phyloP scores from a whole-genome alignment of 345 rosid species.

The Rubroshorea leprosula region DNA sequence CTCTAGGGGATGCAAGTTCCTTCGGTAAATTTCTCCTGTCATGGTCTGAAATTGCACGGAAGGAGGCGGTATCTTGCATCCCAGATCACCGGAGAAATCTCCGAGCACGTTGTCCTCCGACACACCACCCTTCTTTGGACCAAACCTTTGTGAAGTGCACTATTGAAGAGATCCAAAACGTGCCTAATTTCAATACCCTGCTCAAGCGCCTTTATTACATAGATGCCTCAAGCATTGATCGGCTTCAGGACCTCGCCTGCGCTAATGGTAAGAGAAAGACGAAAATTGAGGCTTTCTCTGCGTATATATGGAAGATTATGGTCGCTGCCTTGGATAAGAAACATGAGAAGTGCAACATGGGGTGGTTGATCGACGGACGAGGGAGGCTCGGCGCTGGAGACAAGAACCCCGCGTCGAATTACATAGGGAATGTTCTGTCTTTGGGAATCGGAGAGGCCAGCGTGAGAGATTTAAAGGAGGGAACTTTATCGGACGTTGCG shows the following conservation, averaged over 20 bases:
- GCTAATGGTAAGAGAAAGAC: conserved; percentile 44
- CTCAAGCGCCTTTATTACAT: conserved; percentile 72
- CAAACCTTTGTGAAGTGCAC: conserved; percentile 54
- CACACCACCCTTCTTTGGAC: conserved; percentile 50
- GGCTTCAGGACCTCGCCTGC: conserved; percentile 50
- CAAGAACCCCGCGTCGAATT: conserved; percentile 35
- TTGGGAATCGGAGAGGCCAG: conserved; percentile 59
- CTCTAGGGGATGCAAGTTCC: conserved; percentile 75
- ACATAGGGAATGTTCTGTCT: conserved; percentile 78
- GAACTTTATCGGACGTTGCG: conserved; percentile 53
- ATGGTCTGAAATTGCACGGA: conserved; percentile 66
- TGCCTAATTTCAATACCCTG: conserved; percentile 34
- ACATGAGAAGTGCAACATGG: conserved; percentile 68
- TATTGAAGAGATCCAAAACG: conserved; percentile 54
- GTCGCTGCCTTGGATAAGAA: conserved; percentile 34
- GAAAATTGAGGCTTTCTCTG: conserved; percentile 83
- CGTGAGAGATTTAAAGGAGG: conserved; percentile 37
- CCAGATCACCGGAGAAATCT: conserved; percentile 66
- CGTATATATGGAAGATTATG: conserved; percentile 77
- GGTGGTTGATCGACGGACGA: conserved; percentile 83
- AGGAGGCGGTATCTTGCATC: conserved; percentile 45
- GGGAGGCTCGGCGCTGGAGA: conserved; percentile 30
- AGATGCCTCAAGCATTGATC: conserved; percentile 40
- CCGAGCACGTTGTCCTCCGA: conserved; percentile 50
- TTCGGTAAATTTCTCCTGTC: conserved; percentile 55